Percentiles rank a stretch among this genome's conserved stretches.
phyloP scores from a whole-genome alignment of 306 rosid genomes.

The Medicago arabica region DNA sequence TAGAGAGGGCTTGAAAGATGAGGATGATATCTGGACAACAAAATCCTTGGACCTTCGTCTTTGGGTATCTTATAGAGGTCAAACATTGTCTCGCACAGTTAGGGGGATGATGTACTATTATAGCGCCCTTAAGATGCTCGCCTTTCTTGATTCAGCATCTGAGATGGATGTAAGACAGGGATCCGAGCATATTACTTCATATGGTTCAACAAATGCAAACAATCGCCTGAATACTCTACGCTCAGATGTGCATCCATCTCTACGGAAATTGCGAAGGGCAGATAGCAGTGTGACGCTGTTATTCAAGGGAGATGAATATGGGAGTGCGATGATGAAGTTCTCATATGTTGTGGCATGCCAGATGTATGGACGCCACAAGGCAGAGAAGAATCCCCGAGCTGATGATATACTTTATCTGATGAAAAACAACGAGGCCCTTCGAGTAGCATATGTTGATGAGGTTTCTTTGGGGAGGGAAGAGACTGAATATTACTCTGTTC shows the following conservation, averaged over 20 bases:
- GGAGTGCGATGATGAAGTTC: constrained; percentile 87
- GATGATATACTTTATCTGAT: constrained; percentile 81
- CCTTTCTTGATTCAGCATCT: constrained; percentile 87
- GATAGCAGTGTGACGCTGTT: constrained; percentile 58
- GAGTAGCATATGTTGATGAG: constrained; percentile 92
- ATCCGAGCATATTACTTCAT: constrained; percentile 62
- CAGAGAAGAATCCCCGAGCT: constrained; percentile 72
- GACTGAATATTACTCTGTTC: constrained; percentile 88
- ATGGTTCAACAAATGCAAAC: constrained; percentile 50
- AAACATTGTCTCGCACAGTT: constrained; percentile 90
- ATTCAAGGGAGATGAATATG: constrained; percentile 77
- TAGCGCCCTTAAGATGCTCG: constrained; percentile 86
- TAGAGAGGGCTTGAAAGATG: constrained; percentile 74
- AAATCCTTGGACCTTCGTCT: constrained; percentile 74
- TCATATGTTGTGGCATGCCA: constrained; percentile 92
- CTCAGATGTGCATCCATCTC: constrained; percentile 46
- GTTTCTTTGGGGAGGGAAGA: constrained; percentile 67
- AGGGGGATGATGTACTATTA: constrained; percentile 97
- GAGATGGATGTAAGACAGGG: constrained; percentile 71
- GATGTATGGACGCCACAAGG: constrained; percentile 82
- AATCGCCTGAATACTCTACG: constrained; percentile 50
- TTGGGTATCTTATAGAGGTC: constrained; percentile 96
- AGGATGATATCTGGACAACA: constrained; percentile 62
- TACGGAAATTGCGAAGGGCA: constrained; percentile 55
- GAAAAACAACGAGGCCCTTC: constrained; percentile 92